A percentile compares a stretch with the other conserved stretches of the same genome.
phyloP scores from a whole-genome alignment of 2,329 filamentous ascomycete genomes.

The Colletotrichum kahawae region DNA sequence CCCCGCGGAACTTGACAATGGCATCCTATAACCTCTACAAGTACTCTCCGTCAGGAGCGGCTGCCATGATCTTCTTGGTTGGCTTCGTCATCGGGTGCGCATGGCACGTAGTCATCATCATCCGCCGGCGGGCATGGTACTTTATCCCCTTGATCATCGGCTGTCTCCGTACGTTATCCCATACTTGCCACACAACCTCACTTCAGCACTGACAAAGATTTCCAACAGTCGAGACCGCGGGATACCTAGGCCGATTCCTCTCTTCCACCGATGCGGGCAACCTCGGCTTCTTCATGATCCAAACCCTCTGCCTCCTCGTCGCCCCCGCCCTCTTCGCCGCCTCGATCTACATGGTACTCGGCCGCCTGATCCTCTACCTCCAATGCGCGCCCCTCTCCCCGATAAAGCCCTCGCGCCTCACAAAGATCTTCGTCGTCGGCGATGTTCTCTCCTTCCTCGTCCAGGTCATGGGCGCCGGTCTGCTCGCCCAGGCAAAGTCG shows the following conservation, averaged over 20 bases:
- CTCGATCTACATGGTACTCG: slow-evolving; percentile 16
- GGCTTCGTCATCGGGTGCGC: background rate
- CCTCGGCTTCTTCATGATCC: background rate
- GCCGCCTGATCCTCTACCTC: background rate
- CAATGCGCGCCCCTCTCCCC: slow-evolving; percentile 8
- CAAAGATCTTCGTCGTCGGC: slow-evolving; percentile 17
- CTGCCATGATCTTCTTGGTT: background rate
- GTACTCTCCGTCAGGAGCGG: background rate
- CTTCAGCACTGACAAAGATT: background rate
- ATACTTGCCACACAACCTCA: background rate
- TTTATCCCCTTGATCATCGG: background rate
- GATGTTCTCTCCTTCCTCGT: slow-evolving; percentile 16
- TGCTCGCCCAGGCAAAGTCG: background rate
- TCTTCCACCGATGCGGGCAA: background rate
- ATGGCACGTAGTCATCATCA: background rate
- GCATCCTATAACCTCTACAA: background rate
- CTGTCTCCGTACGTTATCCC: background rate
- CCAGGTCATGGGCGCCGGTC: background rate
- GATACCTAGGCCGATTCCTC: background rate
- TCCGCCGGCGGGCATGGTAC: background rate
- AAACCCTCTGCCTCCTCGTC: background rate
- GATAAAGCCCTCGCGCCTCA: slow-evolving; percentile 28
- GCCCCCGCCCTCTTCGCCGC: slow-evolving; percentile 10
- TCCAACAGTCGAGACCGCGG: background rate
- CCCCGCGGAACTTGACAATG: background rate